Conservation (phyloP, 2,329 filamentous ascomycete species). For the Ciborinia camelliae region DNA sequence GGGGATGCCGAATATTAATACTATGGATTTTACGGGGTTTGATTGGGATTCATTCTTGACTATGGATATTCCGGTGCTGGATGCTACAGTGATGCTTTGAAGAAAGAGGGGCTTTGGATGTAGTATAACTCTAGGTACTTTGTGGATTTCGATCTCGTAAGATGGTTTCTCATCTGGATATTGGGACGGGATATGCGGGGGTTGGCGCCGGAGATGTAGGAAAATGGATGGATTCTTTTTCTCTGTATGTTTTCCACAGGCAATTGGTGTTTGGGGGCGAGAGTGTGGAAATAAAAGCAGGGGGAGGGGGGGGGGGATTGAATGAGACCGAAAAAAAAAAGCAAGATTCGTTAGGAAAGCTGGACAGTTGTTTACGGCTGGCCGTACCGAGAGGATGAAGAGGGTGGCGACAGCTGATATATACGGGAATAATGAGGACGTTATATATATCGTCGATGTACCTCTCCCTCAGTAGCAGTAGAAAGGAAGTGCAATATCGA, state of each 20-base stretch:
- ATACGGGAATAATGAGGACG: no score
- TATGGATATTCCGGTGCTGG: slow-evolving; percentile 19
- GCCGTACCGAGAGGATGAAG: no score
- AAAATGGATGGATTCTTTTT: background rate
- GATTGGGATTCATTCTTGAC: slow-evolving; percentile 17
- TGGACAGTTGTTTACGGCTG: no score
- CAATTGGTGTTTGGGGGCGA: no score
- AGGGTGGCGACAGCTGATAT: no score
- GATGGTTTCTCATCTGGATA: background rate
- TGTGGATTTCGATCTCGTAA: background rate
- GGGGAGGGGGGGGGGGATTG: no score
- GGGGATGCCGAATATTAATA: background rate
- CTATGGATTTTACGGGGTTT: slow-evolving; percentile 11
- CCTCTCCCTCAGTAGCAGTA: no score
- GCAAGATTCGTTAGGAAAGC: no score
- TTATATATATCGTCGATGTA: no score
- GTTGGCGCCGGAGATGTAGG: background rate
- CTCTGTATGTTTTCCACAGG: no score
- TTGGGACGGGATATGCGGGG: background rate
- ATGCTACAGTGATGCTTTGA: slow-evolving; percentile 11
- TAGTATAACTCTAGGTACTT: background rate
- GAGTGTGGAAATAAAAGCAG: background rate
- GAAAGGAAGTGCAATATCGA: no score
- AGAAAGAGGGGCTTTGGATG: background rate
- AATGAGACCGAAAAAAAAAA: no score